These are phyloP conservation scores for Fusarium hainanense DNA, from an alignment of 2,329 filamentous ascomycete species.

Conservation along the genomic window DNA sequence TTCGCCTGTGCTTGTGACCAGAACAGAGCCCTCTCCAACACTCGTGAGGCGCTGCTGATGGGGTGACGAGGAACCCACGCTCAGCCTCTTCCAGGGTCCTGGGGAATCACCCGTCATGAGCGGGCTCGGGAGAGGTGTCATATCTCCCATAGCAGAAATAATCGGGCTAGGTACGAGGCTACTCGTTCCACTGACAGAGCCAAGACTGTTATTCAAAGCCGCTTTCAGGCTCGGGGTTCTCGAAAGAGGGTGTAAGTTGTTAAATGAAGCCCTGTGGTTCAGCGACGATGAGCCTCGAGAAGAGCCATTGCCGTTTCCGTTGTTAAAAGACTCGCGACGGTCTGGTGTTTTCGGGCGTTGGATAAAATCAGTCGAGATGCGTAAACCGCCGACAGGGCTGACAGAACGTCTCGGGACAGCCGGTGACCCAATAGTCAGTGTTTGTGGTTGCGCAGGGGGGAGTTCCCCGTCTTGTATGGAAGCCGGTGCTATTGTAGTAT, in stretches of 20 bases:
- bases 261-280: constrained; percentile 47
- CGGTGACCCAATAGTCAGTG: constrained; percentile 25
- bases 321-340: constrained; percentile 52
- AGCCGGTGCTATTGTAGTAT: constrained; percentile 51
- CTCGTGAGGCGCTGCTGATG: constrained; percentile 45
- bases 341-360: constrained; percentile 38
- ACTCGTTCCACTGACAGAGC: constrained; percentile 66
- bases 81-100: constrained; percentile 71
- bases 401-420: constrained; percentile 27
- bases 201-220: constrained; percentile 62
- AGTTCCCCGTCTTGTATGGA: constrained; percentile 39
- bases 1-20: constrained; percentile 64
- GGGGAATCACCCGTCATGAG: constrained; percentile 73
- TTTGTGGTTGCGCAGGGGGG: constrained; percentile 25
- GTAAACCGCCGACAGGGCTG: constrained; percentile 47
- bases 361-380: constrained; percentile 54
- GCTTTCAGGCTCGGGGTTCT: constrained; percentile 72
- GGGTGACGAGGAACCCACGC: constrained; percentile 59
- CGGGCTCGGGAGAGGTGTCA: constrained; percentile 83
- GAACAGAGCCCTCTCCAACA: constrained; percentile 52
- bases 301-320: constrained; percentile 50
- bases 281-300: constrained; percentile 45
- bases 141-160: constrained; percentile 78
- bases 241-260: constrained; percentile 61
- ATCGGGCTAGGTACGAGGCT: constrained; percentile 79